A percentile compares a stretch with the other conserved stretches of the same genome.
Conservation (phyloP, 2,329 filamentous ascomycete species). For the Phialophora expanda region DNA sequence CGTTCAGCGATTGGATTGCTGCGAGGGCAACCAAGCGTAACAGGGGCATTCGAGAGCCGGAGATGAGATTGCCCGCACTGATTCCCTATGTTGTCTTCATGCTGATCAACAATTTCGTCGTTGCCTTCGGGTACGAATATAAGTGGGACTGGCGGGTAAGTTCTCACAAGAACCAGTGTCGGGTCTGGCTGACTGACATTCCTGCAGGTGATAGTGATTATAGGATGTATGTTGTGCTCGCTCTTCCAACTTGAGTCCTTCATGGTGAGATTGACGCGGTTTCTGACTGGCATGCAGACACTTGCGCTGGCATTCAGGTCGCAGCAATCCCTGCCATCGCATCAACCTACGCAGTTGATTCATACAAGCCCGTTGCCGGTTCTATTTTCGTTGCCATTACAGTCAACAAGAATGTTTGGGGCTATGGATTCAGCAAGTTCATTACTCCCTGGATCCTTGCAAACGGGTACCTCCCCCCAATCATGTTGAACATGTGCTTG, state of each 20-base stretch:
- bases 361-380: conserved; percentile 66
- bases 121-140: conserved; percentile 55
- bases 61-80: conserved; percentile 62
- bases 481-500: conserved; percentile 64
- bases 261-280: too few relatives aligned
- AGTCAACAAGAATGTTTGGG: conserved; percentile 13
- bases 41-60: conserved; percentile 60
- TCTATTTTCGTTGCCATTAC: conserved; percentile 57
- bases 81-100: conserved; percentile 62
- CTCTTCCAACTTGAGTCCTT: too few relatives aligned
- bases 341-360: conserved; percentile 64
- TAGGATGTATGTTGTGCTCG: conserved; percentile 50
- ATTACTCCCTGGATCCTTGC: conserved; percentile 62
- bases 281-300: conserved; percentile 39
- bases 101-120: conserved; percentile 54
- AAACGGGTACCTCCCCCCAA: conserved; percentile 59
- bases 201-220: conserved; percentile 59
- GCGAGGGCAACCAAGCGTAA: conserved; percentile 58
- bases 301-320: conserved; percentile 61
- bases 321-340: conserved; percentile 64
- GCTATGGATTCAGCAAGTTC: conserved; percentile 47
- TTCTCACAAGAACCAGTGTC: background rate
- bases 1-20: conserved; percentile 61
- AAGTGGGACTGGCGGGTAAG: conserved; percentile 13
- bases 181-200: conserved; percentile 52